These are phyloP conservation scores for Coemansia sp. DNA, from an alignment of 192 early-diverging fungal species.

Conservation along the genomic window DNA sequence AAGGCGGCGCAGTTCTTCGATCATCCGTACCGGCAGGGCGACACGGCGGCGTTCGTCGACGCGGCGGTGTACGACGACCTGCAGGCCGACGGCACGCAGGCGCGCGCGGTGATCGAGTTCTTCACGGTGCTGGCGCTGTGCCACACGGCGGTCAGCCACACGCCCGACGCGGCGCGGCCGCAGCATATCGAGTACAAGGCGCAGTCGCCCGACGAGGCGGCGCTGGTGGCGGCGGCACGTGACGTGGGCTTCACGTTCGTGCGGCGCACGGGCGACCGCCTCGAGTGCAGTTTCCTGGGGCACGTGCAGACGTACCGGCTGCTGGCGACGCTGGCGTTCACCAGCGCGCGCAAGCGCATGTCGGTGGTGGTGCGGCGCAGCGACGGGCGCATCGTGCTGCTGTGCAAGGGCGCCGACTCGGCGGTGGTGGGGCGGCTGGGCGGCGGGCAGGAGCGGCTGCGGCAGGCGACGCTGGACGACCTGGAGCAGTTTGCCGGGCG, in stretches of 20 bases:
- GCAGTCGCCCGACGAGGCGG: constrained; percentile 93
- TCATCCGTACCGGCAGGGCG: constrained; percentile 61
- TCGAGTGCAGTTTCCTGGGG: constrained; percentile 73
- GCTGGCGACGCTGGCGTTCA: constrained; percentile 83
- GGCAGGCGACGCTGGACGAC: constrained; percentile 67
- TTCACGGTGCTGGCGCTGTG: constrained; percentile 84
- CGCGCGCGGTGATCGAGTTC: constrained; percentile 70
- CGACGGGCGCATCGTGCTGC: constrained; percentile 71
- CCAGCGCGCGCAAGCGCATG: constrained; percentile 96
- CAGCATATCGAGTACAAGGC: constrained; percentile 79
- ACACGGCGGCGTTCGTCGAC: constrained; percentile 69
- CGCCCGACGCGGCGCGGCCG: constrained; percentile 50
- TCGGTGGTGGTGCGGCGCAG: constrained; percentile 80
- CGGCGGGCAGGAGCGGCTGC: constrained; percentile 64
- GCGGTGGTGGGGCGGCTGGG: constrained; percentile 85
- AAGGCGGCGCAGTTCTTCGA: constrained; percentile 57
- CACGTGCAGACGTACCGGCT: constrained; percentile 63
- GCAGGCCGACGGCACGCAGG: constrained; percentile 52
- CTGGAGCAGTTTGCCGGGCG: constrained; percentile 82
- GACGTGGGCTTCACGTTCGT: constrained; percentile 82
- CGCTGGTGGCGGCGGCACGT: constrained; percentile 81
- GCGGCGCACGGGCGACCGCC: constrained; percentile 64
- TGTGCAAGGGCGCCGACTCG: constrained; percentile 94
- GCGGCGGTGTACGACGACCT: constrained; percentile 64
- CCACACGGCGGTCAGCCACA: constrained; percentile 79